These are phyloP conservation scores for Solanum acaule DNA, from an alignment of 257 asterid species.

Conservation along the genomic window DNA sequence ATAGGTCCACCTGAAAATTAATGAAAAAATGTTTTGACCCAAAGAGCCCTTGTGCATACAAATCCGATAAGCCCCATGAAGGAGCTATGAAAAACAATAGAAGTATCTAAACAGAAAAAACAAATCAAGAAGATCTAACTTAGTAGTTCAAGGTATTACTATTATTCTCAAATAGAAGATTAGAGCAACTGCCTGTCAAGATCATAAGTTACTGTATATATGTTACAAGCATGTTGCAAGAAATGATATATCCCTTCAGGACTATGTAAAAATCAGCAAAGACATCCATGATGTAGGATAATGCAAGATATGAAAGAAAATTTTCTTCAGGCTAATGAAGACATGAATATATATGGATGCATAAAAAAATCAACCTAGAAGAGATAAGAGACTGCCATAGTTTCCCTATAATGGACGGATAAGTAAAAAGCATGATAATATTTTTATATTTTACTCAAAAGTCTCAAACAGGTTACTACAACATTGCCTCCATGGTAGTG, in stretches of 20 bases:
- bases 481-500: neutral
- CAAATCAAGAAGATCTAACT: neutral
- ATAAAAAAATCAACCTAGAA: neutral
- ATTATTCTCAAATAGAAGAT: neutral
- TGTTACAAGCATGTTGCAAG: neutral
- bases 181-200: neutral
- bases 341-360: neutral
- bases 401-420: neutral
- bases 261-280: neutral
- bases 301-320: neutral
- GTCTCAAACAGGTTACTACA: neutral
- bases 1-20: conserved; percentile 62
- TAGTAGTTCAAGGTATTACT: neutral
- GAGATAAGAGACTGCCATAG: neutral
- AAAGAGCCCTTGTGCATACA: neutral
- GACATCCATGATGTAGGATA: neutral
- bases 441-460: neutral
- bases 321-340: neutral
- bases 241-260: neutral
- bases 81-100: neutral
- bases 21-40: neutral
- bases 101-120: neutral
- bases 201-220: neutral
- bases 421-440: neutral
- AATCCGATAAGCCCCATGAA: neutral